These are phyloP conservation scores for Chamaecyparis obtusa DNA, from an alignment of 75 land plant genomes.

Conservation along the genomic window DNA sequence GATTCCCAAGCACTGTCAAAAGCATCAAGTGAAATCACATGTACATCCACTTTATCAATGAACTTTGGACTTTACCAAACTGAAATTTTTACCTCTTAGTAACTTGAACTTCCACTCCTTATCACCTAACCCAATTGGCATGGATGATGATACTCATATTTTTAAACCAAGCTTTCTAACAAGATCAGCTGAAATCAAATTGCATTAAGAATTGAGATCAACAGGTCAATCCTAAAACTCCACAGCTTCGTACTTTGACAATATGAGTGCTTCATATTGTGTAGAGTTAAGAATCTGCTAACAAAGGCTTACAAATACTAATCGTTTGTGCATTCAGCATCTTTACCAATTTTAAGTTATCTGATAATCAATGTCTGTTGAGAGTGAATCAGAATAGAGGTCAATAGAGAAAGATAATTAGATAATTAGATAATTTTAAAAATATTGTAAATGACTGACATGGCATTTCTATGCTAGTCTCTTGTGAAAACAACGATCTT, in stretches of 20 bases:
- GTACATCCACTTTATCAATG: too few relatives aligned
- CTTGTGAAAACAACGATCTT: not conserved
- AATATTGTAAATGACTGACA: not conserved
- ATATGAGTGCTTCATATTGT: not conserved
- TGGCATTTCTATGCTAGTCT: not conserved
- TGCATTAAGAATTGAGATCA: too few relatives aligned
- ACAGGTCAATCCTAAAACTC: too few relatives aligned
- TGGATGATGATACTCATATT: too few relatives aligned
- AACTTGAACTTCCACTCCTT: too few relatives aligned
- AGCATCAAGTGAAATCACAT: too few relatives aligned
- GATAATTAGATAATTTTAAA: not conserved
- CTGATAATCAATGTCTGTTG: not conserved
- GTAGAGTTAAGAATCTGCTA: not conserved
- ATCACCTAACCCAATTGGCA: too few relatives aligned
- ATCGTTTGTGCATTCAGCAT: not conserved
- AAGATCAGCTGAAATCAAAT: too few relatives aligned
- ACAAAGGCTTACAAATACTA: not conserved
- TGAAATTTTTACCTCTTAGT: too few relatives aligned
- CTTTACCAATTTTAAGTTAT: not conserved
- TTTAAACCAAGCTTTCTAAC: too few relatives aligned
- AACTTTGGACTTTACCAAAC: too few relatives aligned
- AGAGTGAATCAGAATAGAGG: not conserved
- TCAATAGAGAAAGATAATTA: not conserved
- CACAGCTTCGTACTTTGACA: not conserved
- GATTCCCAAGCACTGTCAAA: too few relatives aligned